Base-by-base conservation (phyloP, 306 rosid genomes). In the Lathyrus sativus region DNA sequence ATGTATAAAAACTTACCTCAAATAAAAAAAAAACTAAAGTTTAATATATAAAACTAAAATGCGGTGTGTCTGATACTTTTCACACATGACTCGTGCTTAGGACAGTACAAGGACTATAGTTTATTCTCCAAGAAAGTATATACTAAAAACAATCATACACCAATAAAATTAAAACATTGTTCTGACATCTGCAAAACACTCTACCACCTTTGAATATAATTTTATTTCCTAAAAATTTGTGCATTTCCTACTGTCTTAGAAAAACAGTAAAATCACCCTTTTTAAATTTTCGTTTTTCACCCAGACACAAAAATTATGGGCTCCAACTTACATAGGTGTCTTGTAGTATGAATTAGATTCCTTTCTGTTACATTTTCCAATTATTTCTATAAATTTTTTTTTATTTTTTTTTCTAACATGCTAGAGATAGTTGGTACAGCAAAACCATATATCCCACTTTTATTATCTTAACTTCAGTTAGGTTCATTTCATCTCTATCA, bases 81-180 rank as follows among this genome's bases (percentile, higher is more conserved):
- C 66, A 60, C 66, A 60, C 66, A 61, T 61, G 13, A 33, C 64
- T 58, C 12, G 64, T 58, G 66, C 31, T 37, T 61, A 61, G 46
- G 48, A 61, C 15, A 61, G 31, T 37, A 38, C 48, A 5, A 9
- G 31, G 0, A 62, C 15, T 62, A 7, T 35, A 43, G 26, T 67
- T 59, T 58, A 55, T 58, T 38, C 22, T 8, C 22, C 35, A 54
- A 22, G 7, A 56, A 66, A 15, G 51, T 45, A 57, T 9, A 33
- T n/a, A 9, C 43, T 62, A 62, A 24, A 71, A 50, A 39, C 49
- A 11, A 62, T 19, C 33, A 22, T 42, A 62, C 29, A 62, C 6
- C 67, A 18, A 62, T 11, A 18, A 61, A 39, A 39, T 62, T 18
- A 18, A 12, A 6, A 11, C 9, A 62, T 31, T 43, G 45, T 44